phyloP scores from a whole-genome alignment of 306 rosid species.

The Fagus crenata region DNA sequence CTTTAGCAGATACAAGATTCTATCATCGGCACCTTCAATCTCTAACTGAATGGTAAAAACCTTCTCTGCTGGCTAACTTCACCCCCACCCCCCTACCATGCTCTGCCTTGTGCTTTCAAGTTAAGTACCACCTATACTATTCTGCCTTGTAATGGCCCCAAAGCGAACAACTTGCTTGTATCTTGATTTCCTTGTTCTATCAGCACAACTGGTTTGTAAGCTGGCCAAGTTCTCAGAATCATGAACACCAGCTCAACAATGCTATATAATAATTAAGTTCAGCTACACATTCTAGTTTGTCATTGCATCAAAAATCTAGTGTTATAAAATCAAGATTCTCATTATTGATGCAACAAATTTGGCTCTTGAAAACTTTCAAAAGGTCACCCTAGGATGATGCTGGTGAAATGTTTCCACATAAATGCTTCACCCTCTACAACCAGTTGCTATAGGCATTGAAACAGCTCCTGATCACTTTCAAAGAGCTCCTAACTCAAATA shows the following conservation, averaged over 20 bases:
- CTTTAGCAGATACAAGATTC: not conserved
- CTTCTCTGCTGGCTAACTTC: not conserved
- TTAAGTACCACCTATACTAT: not conserved
- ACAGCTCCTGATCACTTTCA: conserved; percentile 19
- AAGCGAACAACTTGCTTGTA: not conserved
- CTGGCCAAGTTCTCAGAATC: not conserved
- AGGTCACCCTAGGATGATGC: not conserved
- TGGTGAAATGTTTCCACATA: not conserved
- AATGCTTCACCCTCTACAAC: not conserved
- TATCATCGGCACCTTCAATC: not conserved
- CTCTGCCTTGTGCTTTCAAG: not conserved
- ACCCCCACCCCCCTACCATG: no score
- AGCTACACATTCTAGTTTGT: not conserved
- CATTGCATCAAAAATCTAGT: not conserved
- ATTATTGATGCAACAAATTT: not conserved
- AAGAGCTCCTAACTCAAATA: conserved; percentile 7
- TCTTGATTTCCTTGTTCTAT: not conserved
- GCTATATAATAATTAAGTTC: no score
- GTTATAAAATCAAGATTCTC: not conserved
- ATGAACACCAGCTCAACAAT: not conserved
- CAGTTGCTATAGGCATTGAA: not conserved
- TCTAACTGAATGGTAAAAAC: not conserved
- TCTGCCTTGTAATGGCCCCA: not conserved
- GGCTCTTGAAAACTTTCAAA: not conserved
- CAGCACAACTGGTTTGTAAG: not conserved